Evolutionary conservation across 805 yeast species (phyloP).

Genomic region (Ogataea ramenticola): DNA sequence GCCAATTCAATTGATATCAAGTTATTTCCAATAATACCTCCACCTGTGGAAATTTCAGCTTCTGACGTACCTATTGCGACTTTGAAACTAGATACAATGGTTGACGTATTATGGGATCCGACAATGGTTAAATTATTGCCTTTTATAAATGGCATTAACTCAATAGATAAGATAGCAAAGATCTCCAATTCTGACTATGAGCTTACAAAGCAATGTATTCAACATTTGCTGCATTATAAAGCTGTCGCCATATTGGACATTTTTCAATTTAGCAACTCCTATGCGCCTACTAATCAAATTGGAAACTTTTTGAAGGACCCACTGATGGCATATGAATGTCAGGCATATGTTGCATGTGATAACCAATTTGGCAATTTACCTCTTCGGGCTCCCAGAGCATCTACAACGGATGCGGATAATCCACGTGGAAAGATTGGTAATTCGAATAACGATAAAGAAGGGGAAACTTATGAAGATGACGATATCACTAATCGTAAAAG

Average conservation of each 20-base stretch:
- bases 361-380: slow-evolving; percentile 29
- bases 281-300: slow-evolving; percentile 81
- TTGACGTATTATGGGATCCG: slow-evolving; percentile 96
- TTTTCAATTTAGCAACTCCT: slow-evolving; percentile 81
- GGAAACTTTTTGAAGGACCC: slow-evolving; percentile 58
- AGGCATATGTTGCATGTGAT: slow-evolving; percentile 60
- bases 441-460: not conserved
- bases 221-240: slow-evolving; percentile 83
- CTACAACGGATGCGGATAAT: slow-evolving; percentile 14
- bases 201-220: slow-evolving; percentile 79
- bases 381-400: slow-evolving; percentile 19
- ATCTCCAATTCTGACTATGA: slow-evolving; percentile 75
- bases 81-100: slow-evolving; percentile 61
- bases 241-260: slow-evolving; percentile 79
- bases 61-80: slow-evolving; percentile 91
- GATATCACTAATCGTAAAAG: not conserved
- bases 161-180: slow-evolving; percentile 67
- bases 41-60: slow-evolving; percentile 69
- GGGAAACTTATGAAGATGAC: not conserved
- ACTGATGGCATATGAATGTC: slow-evolving; percentile 74
- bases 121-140: slow-evolving; percentile 87
- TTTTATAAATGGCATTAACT: slow-evolving; percentile 81
- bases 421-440: slow-evolving; percentile 1
- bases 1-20: slow-evolving; percentile 90
- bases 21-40: slow-evolving; percentile 80